Conservation (phyloP, 495 filamentous ascomycete species). For the Penicillium soppii region DNA sequence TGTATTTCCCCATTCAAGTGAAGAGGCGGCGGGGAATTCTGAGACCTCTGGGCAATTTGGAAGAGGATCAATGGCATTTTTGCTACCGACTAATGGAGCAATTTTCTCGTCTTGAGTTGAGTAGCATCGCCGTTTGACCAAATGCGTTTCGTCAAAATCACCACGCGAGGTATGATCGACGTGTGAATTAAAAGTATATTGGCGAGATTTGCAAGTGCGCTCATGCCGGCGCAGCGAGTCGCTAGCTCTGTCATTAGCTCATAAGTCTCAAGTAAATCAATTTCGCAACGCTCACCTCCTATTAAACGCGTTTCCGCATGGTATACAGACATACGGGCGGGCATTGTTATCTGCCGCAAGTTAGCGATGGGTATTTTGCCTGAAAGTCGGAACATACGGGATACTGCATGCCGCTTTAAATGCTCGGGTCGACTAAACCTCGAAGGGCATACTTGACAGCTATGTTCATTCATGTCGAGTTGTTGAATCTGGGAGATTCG, state of each 20-base stretch:
- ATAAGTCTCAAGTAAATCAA: not conserved
- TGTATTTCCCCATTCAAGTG: not conserved
- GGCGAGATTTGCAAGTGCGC: slow-evolving; percentile 22
- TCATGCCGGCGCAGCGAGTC: slow-evolving; percentile 28
- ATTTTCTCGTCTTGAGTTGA: not conserved
- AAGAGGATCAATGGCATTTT: too few relatives aligned
- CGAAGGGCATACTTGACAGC: slow-evolving; percentile 17
- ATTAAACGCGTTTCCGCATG: slow-evolving; percentile 15
- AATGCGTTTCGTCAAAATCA: not conserved
- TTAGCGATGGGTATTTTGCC: not conserved
- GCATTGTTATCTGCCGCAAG: slow-evolving; percentile 13
- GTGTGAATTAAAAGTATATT: not conserved
- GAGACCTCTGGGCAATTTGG: not conserved
- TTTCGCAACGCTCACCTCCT: slow-evolving; percentile 6
- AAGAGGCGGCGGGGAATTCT: not conserved
- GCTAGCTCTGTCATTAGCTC: slow-evolving; percentile 1
- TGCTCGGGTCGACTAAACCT: slow-evolving; percentile 27
- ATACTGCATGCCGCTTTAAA: slow-evolving; percentile 21
- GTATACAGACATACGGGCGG: slow-evolving; percentile 18
- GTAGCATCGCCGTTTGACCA: not conserved
- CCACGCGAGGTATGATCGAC: not conserved
- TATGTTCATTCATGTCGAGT: slow-evolving; percentile 6
- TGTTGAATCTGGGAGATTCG: not conserved
- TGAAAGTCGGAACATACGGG: slow-evolving; percentile 14
- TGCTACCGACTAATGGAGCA: not conserved